A percentile compares a stretch with the other conserved stretches of the same genome.
Evolutionary conservation across 768 basidiomycete species (phyloP).

Genomic region (Boletus tomentosulus): DNA sequence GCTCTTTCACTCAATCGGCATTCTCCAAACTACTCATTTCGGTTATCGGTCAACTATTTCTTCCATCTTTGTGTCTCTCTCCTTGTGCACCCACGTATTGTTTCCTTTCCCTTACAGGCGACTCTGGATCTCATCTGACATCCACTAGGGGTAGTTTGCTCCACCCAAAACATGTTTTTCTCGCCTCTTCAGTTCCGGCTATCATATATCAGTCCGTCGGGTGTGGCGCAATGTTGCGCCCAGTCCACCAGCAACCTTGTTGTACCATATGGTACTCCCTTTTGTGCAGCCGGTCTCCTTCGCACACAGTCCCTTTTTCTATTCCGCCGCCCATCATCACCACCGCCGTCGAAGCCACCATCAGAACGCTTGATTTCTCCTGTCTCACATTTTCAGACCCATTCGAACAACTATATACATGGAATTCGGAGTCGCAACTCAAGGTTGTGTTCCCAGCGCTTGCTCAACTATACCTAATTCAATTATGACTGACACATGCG

Average conservation of each 20-base stretch:
- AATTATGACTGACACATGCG: not conserved
- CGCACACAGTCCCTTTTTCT: not conserved
- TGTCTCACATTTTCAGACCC: not conserved
- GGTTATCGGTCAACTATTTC: no score
- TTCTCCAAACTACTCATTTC: no score
- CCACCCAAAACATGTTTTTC: not conserved
- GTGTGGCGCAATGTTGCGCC: not conserved
- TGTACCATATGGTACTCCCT: not conserved
- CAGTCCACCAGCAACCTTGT: not conserved
- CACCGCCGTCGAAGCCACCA: not conserved
- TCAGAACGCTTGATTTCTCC: not conserved
- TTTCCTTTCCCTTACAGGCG: not conserved
- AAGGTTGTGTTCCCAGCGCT: constrained; percentile 6
- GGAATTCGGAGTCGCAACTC: not conserved
- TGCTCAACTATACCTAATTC: not conserved
- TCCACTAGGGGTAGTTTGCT: no score
- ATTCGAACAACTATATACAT: constrained; percentile 7
- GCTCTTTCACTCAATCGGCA: no score
- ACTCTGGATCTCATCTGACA: no score
- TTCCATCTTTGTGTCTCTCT: not conserved
- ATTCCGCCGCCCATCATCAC: not conserved
- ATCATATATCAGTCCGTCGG: no score
- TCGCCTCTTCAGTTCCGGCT: no score
- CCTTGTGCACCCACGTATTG: not conserved
- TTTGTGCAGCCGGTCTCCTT: not conserved